Conservation (phyloP, 2,329 filamentous ascomycete genomes). For the Capronia epimyces region DNA sequence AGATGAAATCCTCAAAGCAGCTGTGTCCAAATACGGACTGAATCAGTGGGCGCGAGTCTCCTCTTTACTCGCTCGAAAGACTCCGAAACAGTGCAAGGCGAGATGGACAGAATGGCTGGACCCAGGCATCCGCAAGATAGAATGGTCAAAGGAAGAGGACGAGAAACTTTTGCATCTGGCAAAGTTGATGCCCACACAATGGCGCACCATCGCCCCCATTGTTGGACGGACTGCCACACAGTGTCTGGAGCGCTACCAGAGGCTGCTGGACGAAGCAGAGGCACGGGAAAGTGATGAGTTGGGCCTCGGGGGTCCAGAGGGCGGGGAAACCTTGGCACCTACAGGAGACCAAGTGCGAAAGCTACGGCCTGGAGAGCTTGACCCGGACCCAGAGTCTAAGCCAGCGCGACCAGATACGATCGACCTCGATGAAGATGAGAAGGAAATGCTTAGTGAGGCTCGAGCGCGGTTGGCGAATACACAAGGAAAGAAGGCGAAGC, state of each 20-base stretch:
- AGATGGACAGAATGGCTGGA: slow-evolving; percentile 98
- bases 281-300: slow-evolving; percentile 75
- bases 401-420: slow-evolving; percentile 94
- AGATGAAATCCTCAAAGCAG: slow-evolving; percentile 96
- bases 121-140: slow-evolving; percentile 94
- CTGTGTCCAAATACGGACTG: slow-evolving; percentile 88
- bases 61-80: slow-evolving; percentile 92
- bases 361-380: slow-evolving; percentile 81
- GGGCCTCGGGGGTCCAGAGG: slow-evolving; percentile 76
- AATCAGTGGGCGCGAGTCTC: slow-evolving; percentile 99
- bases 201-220: slow-evolving; percentile 95
- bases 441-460: slow-evolving; percentile 98
- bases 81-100: slow-evolving; percentile 97
- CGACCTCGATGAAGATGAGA: slow-evolving; percentile 97
- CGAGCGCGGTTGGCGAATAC: slow-evolving; percentile 94
- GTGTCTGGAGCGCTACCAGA: slow-evolving; percentile 94
- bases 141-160: slow-evolving; percentile 98
- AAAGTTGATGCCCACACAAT: slow-evolving; percentile 98
- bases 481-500: slow-evolving; percentile 97
- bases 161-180: slow-evolving; percentile 94
- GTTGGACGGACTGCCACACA: slow-evolving; percentile 95
- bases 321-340: slow-evolving; percentile 79
- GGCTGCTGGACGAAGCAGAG: slow-evolving; percentile 91
- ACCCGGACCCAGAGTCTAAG: slow-evolving; percentile 95
- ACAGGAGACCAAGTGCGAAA: slow-evolving; percentile 87